phyloP scores from a whole-genome alignment of 2,329 filamentous ascomycete species.

The Fusarium sacchari region DNA sequence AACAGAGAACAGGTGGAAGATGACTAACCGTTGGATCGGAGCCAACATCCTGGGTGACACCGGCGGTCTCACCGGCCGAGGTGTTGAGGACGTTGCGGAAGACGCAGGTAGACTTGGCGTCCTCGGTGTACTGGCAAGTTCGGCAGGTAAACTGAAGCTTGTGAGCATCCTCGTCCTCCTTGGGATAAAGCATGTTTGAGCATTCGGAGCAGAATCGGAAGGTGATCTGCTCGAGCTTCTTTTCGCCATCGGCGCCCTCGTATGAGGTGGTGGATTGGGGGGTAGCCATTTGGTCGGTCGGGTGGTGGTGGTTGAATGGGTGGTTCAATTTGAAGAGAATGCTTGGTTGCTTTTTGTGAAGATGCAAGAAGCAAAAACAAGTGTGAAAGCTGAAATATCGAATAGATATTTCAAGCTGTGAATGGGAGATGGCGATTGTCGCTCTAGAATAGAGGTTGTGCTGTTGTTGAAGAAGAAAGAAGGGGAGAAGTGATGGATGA shows the following conservation, averaged over 20 bases:
- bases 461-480: conserved; percentile 20
- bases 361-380: conserved; percentile 9
- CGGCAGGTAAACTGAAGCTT: conserved; percentile 95
- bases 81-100: conserved; percentile 95
- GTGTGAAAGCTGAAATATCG: conserved; percentile 15
- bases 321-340: conserved; percentile 8
- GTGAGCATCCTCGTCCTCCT: conserved; percentile 87
- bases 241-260: conserved; percentile 56
- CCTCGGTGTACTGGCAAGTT: conserved; percentile 91
- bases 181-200: conserved; percentile 97
- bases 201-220: conserved; percentile 99
- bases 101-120: conserved; percentile 87
- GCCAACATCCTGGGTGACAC: conserved; percentile 96
- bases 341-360: conserved; percentile 3
- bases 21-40: conserved; percentile 98
- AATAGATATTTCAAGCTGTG: conserved; percentile 21
- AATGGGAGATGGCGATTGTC: conserved; percentile 2
- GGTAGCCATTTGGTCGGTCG: conserved; percentile 61
- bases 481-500: conserved; percentile 16
- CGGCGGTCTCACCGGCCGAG: conserved; percentile 92
- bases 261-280: conserved; percentile 62
- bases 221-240: conserved; percentile 81
- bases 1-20: conserved; percentile 56
- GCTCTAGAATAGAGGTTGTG: conserved; percentile 15
- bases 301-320: conserved; percentile 10